Percentiles rank a stretch among this genome's conserved stretches.
Evolutionary conservation across 2,329 filamentous ascomycete genomes (phyloP).

Genomic region (Ceratocystiopsis brevicomis): DNA sequence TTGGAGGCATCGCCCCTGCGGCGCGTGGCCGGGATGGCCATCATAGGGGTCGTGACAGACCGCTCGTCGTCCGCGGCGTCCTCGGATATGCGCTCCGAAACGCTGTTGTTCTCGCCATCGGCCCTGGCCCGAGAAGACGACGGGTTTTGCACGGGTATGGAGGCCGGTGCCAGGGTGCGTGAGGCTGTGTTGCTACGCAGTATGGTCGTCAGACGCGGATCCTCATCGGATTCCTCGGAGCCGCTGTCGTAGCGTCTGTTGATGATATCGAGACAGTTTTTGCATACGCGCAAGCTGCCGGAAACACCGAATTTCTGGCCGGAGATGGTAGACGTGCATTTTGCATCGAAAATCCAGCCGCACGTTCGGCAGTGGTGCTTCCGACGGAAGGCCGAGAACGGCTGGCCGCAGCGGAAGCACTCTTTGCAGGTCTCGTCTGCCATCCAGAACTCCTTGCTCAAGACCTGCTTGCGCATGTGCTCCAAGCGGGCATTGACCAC

Average conservation of each 20-base stretch:
- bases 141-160: background rate
- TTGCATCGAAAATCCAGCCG: constrained; percentile 96
- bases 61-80: constrained; percentile 30
- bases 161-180: constrained; percentile 16
- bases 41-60: constrained; percentile 47
- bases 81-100: constrained; percentile 21
- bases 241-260: constrained; percentile 72
- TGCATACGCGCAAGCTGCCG: constrained; percentile 74
- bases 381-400: constrained; percentile 81
- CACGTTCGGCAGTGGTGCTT: constrained; percentile 95
- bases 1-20: constrained; percentile 52
- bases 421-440: constrained; percentile 95
- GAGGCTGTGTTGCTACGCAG: constrained; percentile 36
- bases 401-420: constrained; percentile 78
- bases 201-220: constrained; percentile 45
- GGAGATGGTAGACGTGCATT: constrained; percentile 82
- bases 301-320: constrained; percentile 75
- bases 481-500: constrained; percentile 41
- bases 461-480: constrained; percentile 65
- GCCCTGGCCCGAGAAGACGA: constrained; percentile 14
- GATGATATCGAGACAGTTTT: constrained; percentile 79
- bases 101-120: constrained; percentile 21
- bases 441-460: constrained; percentile 98
- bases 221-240: constrained; percentile 65
- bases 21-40: constrained; percentile 48